These are phyloP conservation scores for Parastagonospora avenae DNA, from an alignment of 2,329 filamentous ascomycete genomes.

Conservation along the genomic window DNA sequence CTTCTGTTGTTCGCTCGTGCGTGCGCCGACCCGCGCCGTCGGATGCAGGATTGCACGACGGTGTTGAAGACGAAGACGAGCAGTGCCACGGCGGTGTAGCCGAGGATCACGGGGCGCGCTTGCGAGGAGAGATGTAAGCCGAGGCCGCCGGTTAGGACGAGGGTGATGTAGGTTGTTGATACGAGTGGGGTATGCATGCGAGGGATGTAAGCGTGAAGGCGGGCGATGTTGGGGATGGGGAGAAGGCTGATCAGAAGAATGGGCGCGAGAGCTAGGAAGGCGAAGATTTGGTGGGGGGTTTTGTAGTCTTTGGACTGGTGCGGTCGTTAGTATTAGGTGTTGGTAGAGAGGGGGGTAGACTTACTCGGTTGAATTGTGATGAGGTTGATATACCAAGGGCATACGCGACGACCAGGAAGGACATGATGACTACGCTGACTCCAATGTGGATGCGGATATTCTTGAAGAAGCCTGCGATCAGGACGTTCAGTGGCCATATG, in stretches of 20 bases:
- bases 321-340: not conserved
- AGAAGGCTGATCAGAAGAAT: conserved; percentile 32
- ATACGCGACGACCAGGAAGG: conserved; percentile 47
- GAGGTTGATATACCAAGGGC: conserved; percentile 51
- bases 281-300: conserved; percentile 55
- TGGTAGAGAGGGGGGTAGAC: conserved; percentile 6
- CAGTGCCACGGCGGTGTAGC: conserved; percentile 35
- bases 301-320: conserved; percentile 49
- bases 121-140: conserved; percentile 36
- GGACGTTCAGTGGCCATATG: conserved; percentile 36
- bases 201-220: conserved; percentile 46
- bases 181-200: conserved; percentile 51
- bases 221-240: conserved; percentile 33
- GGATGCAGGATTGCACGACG: conserved; percentile 29
- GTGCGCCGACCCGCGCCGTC: conserved; percentile 32
- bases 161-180: conserved; percentile 36
- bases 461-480: conserved; percentile 47
- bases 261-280: conserved; percentile 55
- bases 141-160: conserved; percentile 41
- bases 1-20: conserved; percentile 18
- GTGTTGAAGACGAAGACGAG: conserved; percentile 27
- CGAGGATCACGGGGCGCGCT: conserved; percentile 28
- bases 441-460: conserved; percentile 51
- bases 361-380: conserved; percentile 47
- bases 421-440: conserved; percentile 45